These are phyloP conservation scores for Hevea brasiliensis DNA, from an alignment of 345 rosid genomes.

Conservation along the genomic window DNA sequence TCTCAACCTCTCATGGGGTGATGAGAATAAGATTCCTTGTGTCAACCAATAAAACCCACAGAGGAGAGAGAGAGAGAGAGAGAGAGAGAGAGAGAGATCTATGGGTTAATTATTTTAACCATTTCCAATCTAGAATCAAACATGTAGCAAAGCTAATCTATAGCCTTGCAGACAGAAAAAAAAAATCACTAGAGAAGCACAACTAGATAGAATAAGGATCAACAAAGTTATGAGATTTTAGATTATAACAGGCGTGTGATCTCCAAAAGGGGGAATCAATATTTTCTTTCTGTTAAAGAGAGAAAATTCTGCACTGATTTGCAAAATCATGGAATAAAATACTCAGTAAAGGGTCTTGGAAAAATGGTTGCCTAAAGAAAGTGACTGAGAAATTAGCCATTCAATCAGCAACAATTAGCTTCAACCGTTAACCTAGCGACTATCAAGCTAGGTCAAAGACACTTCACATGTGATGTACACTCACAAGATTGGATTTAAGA, in stretches of 20 bases:
- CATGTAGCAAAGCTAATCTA: no score
- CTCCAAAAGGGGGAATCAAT: constrained; percentile 1
- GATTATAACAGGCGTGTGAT: constrained; percentile 10
- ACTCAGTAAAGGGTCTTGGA: no score
- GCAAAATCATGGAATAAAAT: background rate
- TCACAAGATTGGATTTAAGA: background rate
- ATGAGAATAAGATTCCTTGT: constrained; percentile 41
- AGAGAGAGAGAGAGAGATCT: constrained; percentile 2
- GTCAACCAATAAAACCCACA: constrained; percentile 33
- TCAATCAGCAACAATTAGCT: no score
- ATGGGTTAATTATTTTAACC: background rate
- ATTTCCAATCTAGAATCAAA: background rate
- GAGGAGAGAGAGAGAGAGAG: no score
- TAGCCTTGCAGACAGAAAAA: background rate
- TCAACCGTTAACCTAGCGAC: no score
- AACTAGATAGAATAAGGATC: constrained; percentile 1
- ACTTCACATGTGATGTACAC: constrained; percentile 16
- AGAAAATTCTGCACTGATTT: no score
- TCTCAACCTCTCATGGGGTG: constrained; percentile 29
- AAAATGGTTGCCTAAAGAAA: no score
- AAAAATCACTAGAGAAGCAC: background rate
- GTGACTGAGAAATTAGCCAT: no score
- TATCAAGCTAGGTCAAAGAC: constrained; percentile 11
- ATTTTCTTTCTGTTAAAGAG: no score
- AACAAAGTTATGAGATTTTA: background rate